Conservation (phyloP, 768 basidiomycete species). For the Suillus subluteus region DNA sequence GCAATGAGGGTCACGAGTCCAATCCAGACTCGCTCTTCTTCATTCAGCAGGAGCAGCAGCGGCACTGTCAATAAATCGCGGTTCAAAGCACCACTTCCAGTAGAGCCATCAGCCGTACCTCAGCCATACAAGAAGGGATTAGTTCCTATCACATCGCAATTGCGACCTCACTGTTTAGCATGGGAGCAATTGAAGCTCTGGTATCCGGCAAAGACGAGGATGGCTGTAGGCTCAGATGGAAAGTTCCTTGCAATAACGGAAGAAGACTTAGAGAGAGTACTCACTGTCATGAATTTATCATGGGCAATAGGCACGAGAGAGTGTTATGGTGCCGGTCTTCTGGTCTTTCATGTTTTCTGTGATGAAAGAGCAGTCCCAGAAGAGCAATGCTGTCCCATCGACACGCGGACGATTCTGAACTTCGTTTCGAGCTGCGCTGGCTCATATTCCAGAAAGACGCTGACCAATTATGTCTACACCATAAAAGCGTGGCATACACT, state of each 20-base stretch:
- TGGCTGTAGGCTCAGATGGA: rapidly evolving
- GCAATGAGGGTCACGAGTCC: rapidly evolving
- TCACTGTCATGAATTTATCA: slow-evolving; percentile 15
- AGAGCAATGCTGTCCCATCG: slow-evolving; percentile 31
- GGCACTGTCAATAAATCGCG: not conserved
- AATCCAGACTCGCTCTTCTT: not conserved
- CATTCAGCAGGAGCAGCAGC: not conserved
- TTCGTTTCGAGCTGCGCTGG: slow-evolving; percentile 39
- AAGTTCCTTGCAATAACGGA: not conserved
- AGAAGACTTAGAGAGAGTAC: not conserved
- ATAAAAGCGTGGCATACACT: slow-evolving; percentile 51
- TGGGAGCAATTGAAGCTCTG: slow-evolving; percentile 30
- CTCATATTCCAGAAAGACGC: no score
- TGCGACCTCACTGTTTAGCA: slow-evolving; percentile 33
- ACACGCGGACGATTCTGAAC: slow-evolving; percentile 24
- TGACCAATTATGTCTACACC: slow-evolving; percentile 40
- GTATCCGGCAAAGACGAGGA: slow-evolving; percentile 1
- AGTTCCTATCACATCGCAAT: slow-evolving; percentile 17
- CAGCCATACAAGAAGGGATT: slow-evolving; percentile 15
- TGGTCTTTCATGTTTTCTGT: slow-evolving; percentile 44
- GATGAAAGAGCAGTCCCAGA: slow-evolving; percentile 35
- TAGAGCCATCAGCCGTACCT: not conserved
- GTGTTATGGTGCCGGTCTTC: slow-evolving; percentile 42
- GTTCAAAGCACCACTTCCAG: rapidly evolving
- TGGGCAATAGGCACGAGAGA: slow-evolving; percentile 36